Percentiles rank a stretch among this genome's conserved stretches.
phyloP scores from a whole-genome alignment of 805 yeast genomes.

The Cephaloascus albidus region DNA sequence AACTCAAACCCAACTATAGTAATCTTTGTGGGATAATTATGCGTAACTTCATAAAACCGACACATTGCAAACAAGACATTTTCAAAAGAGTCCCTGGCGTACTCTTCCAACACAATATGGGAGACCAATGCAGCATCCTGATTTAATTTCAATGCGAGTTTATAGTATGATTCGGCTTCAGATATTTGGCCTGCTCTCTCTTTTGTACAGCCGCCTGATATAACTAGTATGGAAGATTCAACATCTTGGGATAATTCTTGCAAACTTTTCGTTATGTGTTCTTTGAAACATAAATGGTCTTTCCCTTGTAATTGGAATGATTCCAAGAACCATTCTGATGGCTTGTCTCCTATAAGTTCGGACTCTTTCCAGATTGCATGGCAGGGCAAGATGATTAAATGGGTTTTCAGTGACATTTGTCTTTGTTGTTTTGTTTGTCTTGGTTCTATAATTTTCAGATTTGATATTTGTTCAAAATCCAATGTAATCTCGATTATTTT shows the following conservation, averaged over 20 bases:
- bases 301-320: constrained; percentile 60
- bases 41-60: constrained; percentile 37
- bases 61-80: constrained; percentile 56
- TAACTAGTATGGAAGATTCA: constrained; percentile 26
- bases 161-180: constrained; percentile 51
- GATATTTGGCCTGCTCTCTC: constrained; percentile 41
- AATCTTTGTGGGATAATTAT: constrained; percentile 38
- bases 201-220: constrained; percentile 69
- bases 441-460: no score
- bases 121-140: constrained; percentile 4
- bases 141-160: constrained; percentile 20
- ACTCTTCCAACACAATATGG: constrained; percentile 50
- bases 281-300: constrained; percentile 57
- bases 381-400: constrained; percentile 32
- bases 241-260: constrained; percentile 18
- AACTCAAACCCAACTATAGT: constrained; percentile 70
- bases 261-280: constrained; percentile 46
- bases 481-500: no score
- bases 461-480: no score
- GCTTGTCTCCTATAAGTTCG: constrained; percentile 29
- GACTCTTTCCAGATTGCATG: constrained; percentile 49
- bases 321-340: constrained; percentile 58
- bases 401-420: background rate
- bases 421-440: no score
- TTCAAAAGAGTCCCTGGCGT: constrained; percentile 73